Percentiles rank a stretch among this genome's conserved stretches.
These are phyloP conservation scores for Lactifluus hygrophoroides DNA, from an alignment of 768 basidiomycete genomes.

Conservation along the genomic window DNA sequence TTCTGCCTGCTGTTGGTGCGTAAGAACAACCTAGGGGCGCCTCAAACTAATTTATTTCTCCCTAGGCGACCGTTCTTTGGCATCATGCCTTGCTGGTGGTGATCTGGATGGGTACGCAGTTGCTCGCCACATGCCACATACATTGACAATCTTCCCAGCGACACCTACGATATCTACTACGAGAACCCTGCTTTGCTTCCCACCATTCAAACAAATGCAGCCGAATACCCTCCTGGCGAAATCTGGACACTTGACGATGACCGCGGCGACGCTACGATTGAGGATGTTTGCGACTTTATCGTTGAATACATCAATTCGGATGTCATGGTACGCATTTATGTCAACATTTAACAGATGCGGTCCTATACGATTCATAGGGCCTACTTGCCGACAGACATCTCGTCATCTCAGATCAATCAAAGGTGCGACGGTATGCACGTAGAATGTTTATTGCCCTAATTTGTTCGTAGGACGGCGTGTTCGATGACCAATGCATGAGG, in stretches of 20 bases:
- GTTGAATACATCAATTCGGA: conserved; percentile 81
- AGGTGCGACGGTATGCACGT: conserved; percentile 30
- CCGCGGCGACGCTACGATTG: conserved; percentile 40
- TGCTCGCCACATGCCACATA: not conserved
- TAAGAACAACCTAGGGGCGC: not conserved
- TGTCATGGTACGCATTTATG: conserved; percentile 44
- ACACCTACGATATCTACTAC: conserved; percentile 52
- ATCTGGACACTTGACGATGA: conserved; percentile 2
- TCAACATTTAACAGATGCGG: too few species aligned
- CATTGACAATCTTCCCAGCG: conserved; percentile 33
- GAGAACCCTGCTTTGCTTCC: conserved; percentile 49
- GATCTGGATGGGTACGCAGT: not conserved
- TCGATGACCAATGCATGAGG: conserved; percentile 43
- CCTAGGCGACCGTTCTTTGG: conserved; percentile 49
- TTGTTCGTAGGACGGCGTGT: conserved; percentile 44
- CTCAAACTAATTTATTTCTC: not conserved
- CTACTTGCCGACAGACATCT: conserved; percentile 63
- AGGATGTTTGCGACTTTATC: conserved; percentile 72
- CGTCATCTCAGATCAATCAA: conserved; percentile 69
- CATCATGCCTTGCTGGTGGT: conserved; percentile 41
- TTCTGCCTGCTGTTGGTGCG: conserved; percentile 49
- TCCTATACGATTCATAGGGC: conserved; percentile 39
- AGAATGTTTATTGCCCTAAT: not conserved
- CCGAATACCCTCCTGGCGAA: conserved; percentile 18
- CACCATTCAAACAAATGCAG: conserved; percentile 39